These are phyloP conservation scores for Botrytis squamosa DNA, from an alignment of 2,329 filamentous ascomycete species.

Conservation along the genomic window DNA sequence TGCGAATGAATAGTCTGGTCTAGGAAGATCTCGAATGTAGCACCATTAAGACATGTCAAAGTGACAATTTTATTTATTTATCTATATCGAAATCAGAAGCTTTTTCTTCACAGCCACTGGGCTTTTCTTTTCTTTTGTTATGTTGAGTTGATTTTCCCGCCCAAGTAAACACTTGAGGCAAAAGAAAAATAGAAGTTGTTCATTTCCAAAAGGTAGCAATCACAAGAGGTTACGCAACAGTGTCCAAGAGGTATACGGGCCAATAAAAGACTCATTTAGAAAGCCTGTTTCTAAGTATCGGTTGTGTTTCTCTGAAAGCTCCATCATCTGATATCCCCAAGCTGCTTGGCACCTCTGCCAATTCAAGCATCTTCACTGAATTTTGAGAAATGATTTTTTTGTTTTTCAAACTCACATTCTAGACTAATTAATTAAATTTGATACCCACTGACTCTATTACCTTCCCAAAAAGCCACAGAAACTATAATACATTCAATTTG, in stretches of 20 bases:
- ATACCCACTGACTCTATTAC: neutral
- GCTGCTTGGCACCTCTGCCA: neutral
- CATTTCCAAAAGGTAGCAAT: neutral
- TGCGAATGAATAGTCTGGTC: neutral
- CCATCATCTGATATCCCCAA: neutral
- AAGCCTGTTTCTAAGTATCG: neutral
- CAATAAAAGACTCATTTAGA: neutral
- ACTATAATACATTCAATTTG: slow-evolving; percentile 12
- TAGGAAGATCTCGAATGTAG: too few species aligned
- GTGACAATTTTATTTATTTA: neutral
- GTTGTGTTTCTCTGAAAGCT: neutral
- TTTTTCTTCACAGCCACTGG: neutral
- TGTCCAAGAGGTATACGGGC: neutral
- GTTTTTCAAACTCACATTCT: neutral
- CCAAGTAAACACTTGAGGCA: neutral
- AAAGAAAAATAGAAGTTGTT: neutral
- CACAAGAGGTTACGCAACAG: too few species aligned
- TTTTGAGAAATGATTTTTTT: neutral
- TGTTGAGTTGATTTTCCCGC: neutral
- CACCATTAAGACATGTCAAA: neutral
- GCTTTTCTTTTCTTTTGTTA: neutral
- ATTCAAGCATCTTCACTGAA: neutral
- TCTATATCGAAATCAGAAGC: neutral
- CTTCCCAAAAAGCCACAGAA: slow-evolving; percentile 5
- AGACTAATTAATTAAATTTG: slow-evolving; percentile 9